Evolutionary conservation across 129 eudicot species (phyloP).

Genomic region (Ambrosia artemisiifolia): DNA sequence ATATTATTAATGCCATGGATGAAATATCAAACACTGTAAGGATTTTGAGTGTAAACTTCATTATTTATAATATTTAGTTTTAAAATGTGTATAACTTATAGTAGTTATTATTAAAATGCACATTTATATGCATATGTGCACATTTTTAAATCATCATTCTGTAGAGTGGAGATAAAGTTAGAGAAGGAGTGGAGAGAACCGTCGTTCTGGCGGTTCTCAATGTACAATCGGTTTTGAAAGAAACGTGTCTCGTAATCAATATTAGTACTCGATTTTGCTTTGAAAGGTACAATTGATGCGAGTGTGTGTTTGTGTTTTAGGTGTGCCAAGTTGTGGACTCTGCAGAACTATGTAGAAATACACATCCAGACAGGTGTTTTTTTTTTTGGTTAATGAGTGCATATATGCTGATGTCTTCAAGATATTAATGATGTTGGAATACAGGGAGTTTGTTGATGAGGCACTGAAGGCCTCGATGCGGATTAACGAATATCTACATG

Average conservation of each 20-base stretch:
- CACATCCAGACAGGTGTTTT: conserved; percentile 93
- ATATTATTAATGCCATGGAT: conserved; percentile 80
- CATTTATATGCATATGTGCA: too few species aligned
- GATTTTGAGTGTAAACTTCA: too few species aligned
- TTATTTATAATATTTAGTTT: too few species aligned
- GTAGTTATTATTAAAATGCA: too few species aligned
- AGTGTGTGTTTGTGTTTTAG: conserved; percentile 29
- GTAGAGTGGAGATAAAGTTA: too few species aligned
- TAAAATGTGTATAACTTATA: too few species aligned
- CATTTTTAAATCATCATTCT: too few species aligned
- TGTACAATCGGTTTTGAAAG: too few species aligned
- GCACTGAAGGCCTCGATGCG: conserved; percentile 79
- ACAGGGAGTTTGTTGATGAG: conserved; percentile 79
- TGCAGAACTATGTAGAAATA: conserved; percentile 81
- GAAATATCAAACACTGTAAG: conserved; percentile 86
- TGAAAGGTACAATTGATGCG: not conserved
- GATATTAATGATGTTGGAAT: conserved; percentile 11
- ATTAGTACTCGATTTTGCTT: too few species aligned
- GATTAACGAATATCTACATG: conserved; percentile 86
- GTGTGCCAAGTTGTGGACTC: conserved; percentile 93
- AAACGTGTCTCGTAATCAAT: too few species aligned
- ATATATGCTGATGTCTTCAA: not conserved
- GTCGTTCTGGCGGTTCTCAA: too few species aligned
- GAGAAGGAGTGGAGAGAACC: too few species aligned
- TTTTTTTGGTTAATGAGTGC: not conserved